phyloP scores from a whole-genome alignment of 2,329 filamentous ascomycete genomes.

The Cercospora sp. region DNA sequence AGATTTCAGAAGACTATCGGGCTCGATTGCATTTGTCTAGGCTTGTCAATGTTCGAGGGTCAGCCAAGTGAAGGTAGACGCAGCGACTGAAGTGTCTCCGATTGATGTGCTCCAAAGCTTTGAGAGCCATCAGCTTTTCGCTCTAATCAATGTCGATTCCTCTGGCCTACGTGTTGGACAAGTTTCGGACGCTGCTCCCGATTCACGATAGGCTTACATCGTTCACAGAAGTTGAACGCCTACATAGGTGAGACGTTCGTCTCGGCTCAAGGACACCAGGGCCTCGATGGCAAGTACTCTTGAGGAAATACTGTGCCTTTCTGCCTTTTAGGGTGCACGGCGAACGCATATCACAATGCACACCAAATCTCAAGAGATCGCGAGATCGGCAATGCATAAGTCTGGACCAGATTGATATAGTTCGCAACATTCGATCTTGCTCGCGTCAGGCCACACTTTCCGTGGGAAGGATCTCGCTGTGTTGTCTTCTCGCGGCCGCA shows the following conservation, averaged over 20 bases:
- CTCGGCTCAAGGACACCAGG: neutral
- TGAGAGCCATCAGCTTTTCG: neutral
- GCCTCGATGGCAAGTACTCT: neutral
- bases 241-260: neutral
- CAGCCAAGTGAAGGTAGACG: neutral
- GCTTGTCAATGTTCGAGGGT: neutral
- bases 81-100: neutral
- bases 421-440: neutral
- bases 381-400: neutral
- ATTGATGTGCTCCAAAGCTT: neutral
- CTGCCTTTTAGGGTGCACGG: neutral
- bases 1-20: neutral
- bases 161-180: too few relatives aligned
- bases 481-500: neutral
- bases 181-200: neutral
- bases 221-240: neutral
- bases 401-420: neutral
- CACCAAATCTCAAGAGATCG: neutral
- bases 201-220: neutral
- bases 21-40: neutral
- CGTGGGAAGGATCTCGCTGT: neutral
- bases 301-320: neutral
- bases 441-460: neutral
- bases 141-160: neutral
- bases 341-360: neutral